phyloP scores from a whole-genome alignment of 2,329 filamentous ascomycete species.

The Onygenales sp. region DNA sequence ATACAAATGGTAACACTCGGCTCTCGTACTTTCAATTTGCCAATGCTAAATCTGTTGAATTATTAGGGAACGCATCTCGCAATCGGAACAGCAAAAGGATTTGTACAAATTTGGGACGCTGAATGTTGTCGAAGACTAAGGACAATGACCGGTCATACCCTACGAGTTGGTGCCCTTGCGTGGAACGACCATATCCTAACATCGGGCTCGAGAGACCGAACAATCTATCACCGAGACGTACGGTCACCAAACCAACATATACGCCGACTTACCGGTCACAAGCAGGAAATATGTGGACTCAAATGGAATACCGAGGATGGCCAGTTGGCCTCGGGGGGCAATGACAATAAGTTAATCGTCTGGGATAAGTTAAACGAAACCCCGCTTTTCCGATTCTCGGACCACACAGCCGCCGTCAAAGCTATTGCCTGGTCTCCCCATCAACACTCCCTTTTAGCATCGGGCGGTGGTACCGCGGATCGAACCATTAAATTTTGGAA shows the following conservation, averaged over 20 bases:
- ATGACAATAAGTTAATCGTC: constrained; percentile 98
- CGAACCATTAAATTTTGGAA: constrained; percentile 98
- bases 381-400: constrained; percentile 85
- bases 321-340: constrained; percentile 88
- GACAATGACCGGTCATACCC: constrained; percentile 95
- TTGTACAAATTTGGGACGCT: constrained; percentile 97
- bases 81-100: constrained; percentile 86
- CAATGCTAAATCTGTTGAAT: constrained; percentile 4
- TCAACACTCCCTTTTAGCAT: constrained; percentile 86
- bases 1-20: constrained; percentile 62
- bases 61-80: constrained; percentile 75
- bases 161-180: constrained; percentile 82
- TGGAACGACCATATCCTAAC: constrained; percentile 98
- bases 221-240: constrained; percentile 93
- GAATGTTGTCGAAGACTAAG: constrained; percentile 73
- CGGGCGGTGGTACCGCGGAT: constrained; percentile 90
- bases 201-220: constrained; percentile 83
- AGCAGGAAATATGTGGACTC: constrained; percentile 93
- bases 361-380: constrained; percentile 96
- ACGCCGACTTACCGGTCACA: constrained; percentile 80
- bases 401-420: constrained; percentile 93
- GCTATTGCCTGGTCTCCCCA: constrained; percentile 97
- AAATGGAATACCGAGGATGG: constrained; percentile 97
- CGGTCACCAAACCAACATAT: constrained; percentile 85
- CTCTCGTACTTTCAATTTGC: neutral